Percentiles rank a stretch among this genome's conserved stretches.
Conservation (phyloP, 129 eudicot species). For the Logfia minima region DNA sequence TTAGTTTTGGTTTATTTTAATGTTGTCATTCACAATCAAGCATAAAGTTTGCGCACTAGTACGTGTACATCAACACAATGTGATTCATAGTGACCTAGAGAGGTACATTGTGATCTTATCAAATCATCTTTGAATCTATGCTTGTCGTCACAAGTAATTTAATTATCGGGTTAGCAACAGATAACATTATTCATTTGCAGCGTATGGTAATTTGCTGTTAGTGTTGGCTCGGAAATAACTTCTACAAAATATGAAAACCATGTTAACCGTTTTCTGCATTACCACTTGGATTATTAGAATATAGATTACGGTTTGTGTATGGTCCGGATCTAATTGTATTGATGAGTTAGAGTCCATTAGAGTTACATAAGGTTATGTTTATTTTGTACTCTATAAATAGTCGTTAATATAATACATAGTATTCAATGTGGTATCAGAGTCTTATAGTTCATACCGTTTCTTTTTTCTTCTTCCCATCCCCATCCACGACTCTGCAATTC, state of each 20-base stretch:
- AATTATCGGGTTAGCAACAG: neutral
- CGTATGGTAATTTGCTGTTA: neutral
- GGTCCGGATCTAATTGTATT: too few species aligned
- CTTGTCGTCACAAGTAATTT: neutral
- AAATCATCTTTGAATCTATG: neutral
- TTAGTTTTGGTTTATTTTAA: too few species aligned
- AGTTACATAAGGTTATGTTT: too few species aligned
- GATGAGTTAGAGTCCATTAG: too few species aligned
- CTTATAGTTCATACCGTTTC: too few species aligned
- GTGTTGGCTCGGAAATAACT: neutral
- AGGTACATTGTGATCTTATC: neutral
- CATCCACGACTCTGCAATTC: too few species aligned
- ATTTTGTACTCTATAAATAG: too few species aligned
- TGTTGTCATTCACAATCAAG: neutral
- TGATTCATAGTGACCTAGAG: neutral
- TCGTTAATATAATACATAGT: too few species aligned
- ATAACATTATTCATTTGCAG: neutral
- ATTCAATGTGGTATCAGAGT: too few species aligned
- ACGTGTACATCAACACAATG: neutral
- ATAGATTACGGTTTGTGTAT: too few species aligned
- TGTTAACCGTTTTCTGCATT: slow-evolving; percentile 27
- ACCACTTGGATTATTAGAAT: neutral
- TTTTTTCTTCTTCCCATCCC: too few species aligned
- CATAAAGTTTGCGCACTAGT: neutral
- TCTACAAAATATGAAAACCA: slow-evolving; percentile 18